These are phyloP conservation scores for Nitzschia sp. DNA, from an alignment of 108 stramenopile species.

Conservation along the genomic window DNA sequence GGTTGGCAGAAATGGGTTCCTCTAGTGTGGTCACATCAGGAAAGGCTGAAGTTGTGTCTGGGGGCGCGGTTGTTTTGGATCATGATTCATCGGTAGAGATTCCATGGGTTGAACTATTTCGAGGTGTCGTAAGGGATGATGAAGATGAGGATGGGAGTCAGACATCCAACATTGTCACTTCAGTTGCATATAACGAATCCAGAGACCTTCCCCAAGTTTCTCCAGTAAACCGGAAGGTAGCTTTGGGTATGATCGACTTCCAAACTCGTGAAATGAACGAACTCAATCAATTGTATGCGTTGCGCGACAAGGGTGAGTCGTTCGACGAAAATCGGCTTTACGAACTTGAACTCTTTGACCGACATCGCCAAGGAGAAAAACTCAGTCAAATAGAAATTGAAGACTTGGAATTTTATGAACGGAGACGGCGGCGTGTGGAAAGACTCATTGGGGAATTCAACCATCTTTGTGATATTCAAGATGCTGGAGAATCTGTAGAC, in stretches of 20 bases:
- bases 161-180: too few species aligned
- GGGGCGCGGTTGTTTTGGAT: too few species aligned
- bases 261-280: slow-evolving; percentile 1
- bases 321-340: slow-evolving; percentile 28
- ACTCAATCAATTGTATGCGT: slow-evolving; percentile 8
- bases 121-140: too few species aligned
- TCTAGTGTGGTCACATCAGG: too few species aligned
- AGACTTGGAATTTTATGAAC: slow-evolving; percentile 17
- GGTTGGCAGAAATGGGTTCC: too few species aligned
- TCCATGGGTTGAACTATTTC: too few species aligned
- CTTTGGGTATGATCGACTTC: not conserved
- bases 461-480: slow-evolving; percentile 4
- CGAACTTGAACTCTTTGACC: slow-evolving; percentile 20
- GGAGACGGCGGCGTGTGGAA: slow-evolving; percentile 9
- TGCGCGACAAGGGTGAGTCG: slow-evolving; percentile 5
- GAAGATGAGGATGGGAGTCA: too few species aligned
- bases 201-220: too few species aligned
- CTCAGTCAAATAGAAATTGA: slow-evolving; percentile 10
- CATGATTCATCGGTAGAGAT: too few species aligned
- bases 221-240: too few species aligned
- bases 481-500: slow-evolving; percentile 6
- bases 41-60: too few species aligned
- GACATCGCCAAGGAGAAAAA: slow-evolving; percentile 10
- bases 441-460: slow-evolving; percentile 23
- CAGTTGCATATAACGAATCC: too few species aligned